Evolutionary conservation across 108 stramenopile species (phyloP).

Genomic region (Chaetoceros tenuissimus): DNA sequence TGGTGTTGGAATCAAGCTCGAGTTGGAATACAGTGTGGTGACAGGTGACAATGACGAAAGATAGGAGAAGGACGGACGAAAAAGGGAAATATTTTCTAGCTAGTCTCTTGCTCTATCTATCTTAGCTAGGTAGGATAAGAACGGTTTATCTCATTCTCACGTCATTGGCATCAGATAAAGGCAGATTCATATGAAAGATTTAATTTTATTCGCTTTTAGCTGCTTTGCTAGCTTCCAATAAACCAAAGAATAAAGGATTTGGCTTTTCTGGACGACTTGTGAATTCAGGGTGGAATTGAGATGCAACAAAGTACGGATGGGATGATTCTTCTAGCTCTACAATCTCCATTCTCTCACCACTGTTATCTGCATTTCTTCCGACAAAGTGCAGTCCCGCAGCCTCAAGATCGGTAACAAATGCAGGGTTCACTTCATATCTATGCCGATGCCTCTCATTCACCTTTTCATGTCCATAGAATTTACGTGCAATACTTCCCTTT

Average conservation of each 20-base stretch:
- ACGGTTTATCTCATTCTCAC: too few relatives aligned
- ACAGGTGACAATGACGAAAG: too few relatives aligned
- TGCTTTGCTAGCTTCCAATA: constrained; percentile 27
- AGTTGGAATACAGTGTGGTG: too few relatives aligned
- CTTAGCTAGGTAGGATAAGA: too few relatives aligned
- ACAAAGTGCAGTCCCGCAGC: constrained; percentile 30
- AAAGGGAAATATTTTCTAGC: too few relatives aligned
- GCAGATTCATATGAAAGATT: too few relatives aligned
- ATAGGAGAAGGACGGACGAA: too few relatives aligned
- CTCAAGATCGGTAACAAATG: constrained; percentile 28
- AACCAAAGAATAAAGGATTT: constrained; percentile 30
- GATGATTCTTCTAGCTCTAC: constrained; percentile 17
- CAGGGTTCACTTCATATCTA: constrained; percentile 36
- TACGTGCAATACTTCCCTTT: constrained; percentile 21
- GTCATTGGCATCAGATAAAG: too few relatives aligned
- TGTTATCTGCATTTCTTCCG: constrained; percentile 34
- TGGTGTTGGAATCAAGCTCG: too few relatives aligned
- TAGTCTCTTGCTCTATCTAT: too few relatives aligned
- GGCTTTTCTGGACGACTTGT: constrained; percentile 35
- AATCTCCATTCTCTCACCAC: constrained; percentile 40
- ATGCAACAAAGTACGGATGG: constrained; percentile 32
- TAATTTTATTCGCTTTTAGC: too few relatives aligned
- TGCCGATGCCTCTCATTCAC: constrained; percentile 38
- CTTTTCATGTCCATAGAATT: constrained; percentile 29
- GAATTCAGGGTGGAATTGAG: constrained; percentile 37